Conservation (phyloP, 306 rosid genomes). For the Prunus davidiana region DNA sequence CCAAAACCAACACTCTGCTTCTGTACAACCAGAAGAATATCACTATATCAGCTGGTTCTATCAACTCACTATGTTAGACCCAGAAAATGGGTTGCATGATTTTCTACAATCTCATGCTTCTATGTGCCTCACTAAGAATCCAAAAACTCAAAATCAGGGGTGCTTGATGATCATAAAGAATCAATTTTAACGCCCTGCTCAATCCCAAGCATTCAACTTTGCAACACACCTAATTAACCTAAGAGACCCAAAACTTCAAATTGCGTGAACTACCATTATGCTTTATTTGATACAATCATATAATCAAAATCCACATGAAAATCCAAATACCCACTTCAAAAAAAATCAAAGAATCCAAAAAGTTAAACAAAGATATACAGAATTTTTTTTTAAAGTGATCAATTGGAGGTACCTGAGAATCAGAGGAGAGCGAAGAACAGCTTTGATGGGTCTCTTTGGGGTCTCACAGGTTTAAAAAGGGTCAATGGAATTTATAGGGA, state of each 20-base stretch:
- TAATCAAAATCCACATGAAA: not conserved
- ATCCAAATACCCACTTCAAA: constrained; percentile 4
- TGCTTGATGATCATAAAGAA: not conserved
- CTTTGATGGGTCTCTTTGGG: not conserved
- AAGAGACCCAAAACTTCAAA: not conserved
- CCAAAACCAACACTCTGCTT: too few relatives aligned
- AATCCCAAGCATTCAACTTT: not conserved
- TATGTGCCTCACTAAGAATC: not conserved
- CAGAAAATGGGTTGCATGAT: not conserved
- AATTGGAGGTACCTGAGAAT: constrained; percentile 16
- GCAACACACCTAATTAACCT: not conserved
- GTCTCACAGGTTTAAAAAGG: not conserved
- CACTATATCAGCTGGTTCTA: not conserved
- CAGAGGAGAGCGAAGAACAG: not conserved
- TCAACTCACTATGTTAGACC: not conserved
- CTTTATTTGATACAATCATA: not conserved
- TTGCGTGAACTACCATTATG: not conserved
- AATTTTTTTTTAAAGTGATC: not conserved
- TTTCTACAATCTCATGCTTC: not conserved
- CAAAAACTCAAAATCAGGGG: not conserved
- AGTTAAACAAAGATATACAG: not conserved
- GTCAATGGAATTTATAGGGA: not conserved
- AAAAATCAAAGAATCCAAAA: not conserved
- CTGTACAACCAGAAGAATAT: not conserved
- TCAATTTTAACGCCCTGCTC: not conserved